Conservation (phyloP, 306 rosid genomes). For the Herpetospermum pedunculosum region DNA sequence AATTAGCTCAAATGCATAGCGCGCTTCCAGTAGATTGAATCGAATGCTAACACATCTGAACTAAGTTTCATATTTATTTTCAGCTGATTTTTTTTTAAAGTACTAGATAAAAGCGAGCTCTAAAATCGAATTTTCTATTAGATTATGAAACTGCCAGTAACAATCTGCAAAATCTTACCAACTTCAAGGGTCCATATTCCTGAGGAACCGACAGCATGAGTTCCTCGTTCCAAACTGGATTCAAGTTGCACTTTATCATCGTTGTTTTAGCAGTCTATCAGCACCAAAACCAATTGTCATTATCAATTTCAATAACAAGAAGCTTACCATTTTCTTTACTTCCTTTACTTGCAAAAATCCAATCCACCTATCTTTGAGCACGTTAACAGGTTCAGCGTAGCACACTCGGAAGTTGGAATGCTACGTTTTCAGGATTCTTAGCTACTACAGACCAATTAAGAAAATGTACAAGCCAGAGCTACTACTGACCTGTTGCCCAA, state of each 20-base stretch:
- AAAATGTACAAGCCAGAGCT: background rate
- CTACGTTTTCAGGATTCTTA: background rate
- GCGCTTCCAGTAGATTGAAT: background rate
- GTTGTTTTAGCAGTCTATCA: constrained; percentile 59
- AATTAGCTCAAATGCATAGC: background rate
- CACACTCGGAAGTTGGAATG: background rate
- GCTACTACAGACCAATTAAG: background rate
- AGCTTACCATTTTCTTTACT: background rate
- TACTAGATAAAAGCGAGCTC: background rate
- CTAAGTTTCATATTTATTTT: background rate
- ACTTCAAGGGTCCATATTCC: constrained; percentile 50
- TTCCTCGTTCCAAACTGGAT: constrained; percentile 96
- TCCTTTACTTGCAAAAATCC: background rate
- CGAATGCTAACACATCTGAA: background rate
- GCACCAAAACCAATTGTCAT: constrained; percentile 10
- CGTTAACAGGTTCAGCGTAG: background rate
- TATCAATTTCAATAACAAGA: background rate
- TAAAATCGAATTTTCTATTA: background rate
- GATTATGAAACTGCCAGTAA: background rate
- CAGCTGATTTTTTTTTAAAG: background rate
- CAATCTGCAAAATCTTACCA: constrained; percentile 37
- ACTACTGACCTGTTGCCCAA: constrained; percentile 77
- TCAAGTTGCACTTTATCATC: constrained; percentile 59
- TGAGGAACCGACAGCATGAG: constrained; percentile 93
- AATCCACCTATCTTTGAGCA: background rate